Percentiles rank a stretch among this genome's conserved stretches.
Evolutionary conservation across 768 basidiomycete species (phyloP).

Genomic region (Guyanaporus albipodus): DNA sequence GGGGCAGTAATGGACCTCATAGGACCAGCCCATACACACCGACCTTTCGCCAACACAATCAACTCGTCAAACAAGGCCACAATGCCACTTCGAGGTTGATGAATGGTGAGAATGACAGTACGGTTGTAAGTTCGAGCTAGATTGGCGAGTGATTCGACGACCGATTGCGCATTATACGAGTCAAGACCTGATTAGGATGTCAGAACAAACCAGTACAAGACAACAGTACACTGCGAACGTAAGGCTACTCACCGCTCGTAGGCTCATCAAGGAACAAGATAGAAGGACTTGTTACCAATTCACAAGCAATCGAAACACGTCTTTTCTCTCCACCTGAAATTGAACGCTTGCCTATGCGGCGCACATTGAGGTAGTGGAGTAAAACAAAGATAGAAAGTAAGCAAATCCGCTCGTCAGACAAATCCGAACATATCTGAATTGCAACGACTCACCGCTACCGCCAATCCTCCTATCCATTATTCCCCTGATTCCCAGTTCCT

Average conservation of each 20-base stretch:
- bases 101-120: conserved; percentile 96
- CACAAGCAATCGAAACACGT: conserved; percentile 95
- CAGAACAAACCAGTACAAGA: conserved; percentile 1
- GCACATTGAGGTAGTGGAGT: background rate
- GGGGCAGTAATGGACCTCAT: conserved; percentile 16
- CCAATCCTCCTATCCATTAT: conserved; percentile 92
- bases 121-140: conserved; percentile 87
- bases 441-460: conserved; percentile 61
- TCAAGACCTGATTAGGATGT: conserved; percentile 62
- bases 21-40: conserved; percentile 37
- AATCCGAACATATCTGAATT: background rate
- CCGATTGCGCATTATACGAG: conserved; percentile 93
- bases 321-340: conserved; percentile 99
- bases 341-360: conserved; percentile 64
- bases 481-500: conserved; percentile 88
- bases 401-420: background rate
- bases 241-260: conserved; percentile 70
- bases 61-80: conserved; percentile 94
- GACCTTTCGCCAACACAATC: conserved; percentile 79
- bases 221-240: background rate
- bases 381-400: background rate
- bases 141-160: conserved; percentile 82
- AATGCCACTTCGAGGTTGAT: conserved; percentile 97
- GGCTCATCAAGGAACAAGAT: conserved; percentile 97
- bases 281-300: conserved; percentile 94